Evolutionary conservation across 1,284 basidiomycete genomes (phyloP), one percentile per base, ranked within the genome.

Genomic region (Gastroboletus turbinatus): DNA sequence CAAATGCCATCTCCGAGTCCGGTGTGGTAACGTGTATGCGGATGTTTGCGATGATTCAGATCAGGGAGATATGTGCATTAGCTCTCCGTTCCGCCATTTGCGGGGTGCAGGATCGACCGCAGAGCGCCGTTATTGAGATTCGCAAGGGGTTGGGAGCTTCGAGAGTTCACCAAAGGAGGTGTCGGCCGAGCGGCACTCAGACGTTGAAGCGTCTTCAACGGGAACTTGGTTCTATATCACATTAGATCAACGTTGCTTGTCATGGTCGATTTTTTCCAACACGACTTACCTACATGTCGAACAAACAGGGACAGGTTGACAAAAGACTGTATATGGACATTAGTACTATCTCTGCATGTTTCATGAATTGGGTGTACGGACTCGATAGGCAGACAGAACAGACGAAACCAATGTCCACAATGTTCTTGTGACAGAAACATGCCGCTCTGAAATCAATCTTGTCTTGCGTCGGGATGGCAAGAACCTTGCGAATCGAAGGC

Each of bases 381-480:
- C 94, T 97, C 46, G 92, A 96, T 42, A 98, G 75, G 70, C 95
- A 98, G 35, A 98, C 94, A 19, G 94, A 96, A 73, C 97, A 99
- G 25, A 99, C 95, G 67, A 96, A 99, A 36, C 96, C 97, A 51
- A 99, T 85, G 67, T 99, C 96, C 38, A 99, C 87, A 46, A 98
- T 96, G 52, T 89, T 88, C 68, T 98, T 95, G 75, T 99, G 97
- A 73, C 97, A 99, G 77, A 99, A 99, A 72, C 97, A 99, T 7
- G 96, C 96, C 0, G 97, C 97, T 29, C 97, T 83, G 70, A 99
- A 96, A 71, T 99, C 97, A 56, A 98, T 90, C 63, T 89, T 90
- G 68, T 98, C 96, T 73, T 96, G 92, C 1, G 90, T 94, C 0
- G 97, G 96, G 30, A 93, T 85, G 2, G 90, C 85, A 47, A 99